Base-by-base conservation (phyloP, 495 filamentous ascomycete genomes). In the Penicillium parvum region DNA sequence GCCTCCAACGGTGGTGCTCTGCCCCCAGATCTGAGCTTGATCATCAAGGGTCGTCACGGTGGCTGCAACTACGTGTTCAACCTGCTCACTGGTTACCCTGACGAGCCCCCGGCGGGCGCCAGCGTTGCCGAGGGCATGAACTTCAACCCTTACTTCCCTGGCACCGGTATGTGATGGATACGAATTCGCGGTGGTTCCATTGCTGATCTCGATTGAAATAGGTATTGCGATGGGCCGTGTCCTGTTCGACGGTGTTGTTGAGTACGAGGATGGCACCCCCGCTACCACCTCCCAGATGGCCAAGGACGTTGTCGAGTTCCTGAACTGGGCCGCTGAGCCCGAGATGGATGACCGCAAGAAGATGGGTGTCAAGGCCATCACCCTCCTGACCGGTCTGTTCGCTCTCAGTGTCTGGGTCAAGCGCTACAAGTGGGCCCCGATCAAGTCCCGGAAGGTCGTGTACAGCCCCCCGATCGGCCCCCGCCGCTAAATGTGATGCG, bases 91-190 rank as follows among this genome's bases (percentile, higher is more conserved):
- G 92, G 92, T 47, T 99, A 99, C 66, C 92, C 92, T 41, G 92
- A 99, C 55, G 91, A 99, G 73, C 79, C 89, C 34, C 92, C 92
- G 9, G 85, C 92, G 28, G 92, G 92, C 56, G 88, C 82, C 47
- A 65, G 71, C 46, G 80, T 99, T 50, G 76, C 78, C 44, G 77
- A 82, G 45, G 92, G 92, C 49, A 81, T 99, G 64, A 95, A 97
- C 79, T 99, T 99, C 81, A 99, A 99, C 81, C 92, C 92, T 19
- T 99, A 96, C 76, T 99, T 99, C 82, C 92, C 92, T 37, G 94
- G 94, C 55, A 97, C 92, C 49, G 92, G 79, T 78, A 71, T 33
- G 69, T 59, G 35, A 45, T 44, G 27, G 37, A 10, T 27, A 26
- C n/a, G 14, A 43, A 30, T 32, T 44, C 16, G 23, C 17, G 3